Evolutionary conservation across 106 monocot genomes (phyloP).

Genomic region (Dioscorea zingiberensis): DNA sequence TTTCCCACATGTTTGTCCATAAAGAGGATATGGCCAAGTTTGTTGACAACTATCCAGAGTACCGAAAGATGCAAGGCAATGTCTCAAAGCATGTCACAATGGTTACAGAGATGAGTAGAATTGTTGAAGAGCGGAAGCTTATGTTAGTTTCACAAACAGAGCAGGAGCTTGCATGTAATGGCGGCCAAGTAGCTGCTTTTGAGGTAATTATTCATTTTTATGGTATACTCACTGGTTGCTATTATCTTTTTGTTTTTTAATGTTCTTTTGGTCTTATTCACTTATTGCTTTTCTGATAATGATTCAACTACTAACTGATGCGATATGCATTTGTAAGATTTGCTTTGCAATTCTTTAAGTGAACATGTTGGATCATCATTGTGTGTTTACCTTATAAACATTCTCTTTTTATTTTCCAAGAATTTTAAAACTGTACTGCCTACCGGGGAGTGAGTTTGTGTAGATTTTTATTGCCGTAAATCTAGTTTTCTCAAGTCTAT

Average conservation of each 20-base stretch:
- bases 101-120: constrained; percentile 97
- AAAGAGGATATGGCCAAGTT: constrained; percentile 98
- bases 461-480: too few relatives aligned
- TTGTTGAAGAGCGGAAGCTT: constrained; percentile 85
- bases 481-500: too few relatives aligned
- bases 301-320: background rate
- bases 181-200: constrained; percentile 94
- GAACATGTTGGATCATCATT: background rate
- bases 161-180: constrained; percentile 96
- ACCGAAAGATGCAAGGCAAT: constrained; percentile 97
- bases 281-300: background rate
- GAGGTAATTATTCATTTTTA: constrained; percentile 39
- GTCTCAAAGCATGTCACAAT: constrained; percentile 96
- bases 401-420: too few relatives aligned
- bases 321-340: background rate
- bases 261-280: too few relatives aligned
- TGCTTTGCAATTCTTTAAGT: background rate
- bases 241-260: too few relatives aligned
- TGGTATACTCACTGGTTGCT: too few relatives aligned
- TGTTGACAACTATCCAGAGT: constrained; percentile 96
- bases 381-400: too few relatives aligned
- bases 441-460: too few relatives aligned
- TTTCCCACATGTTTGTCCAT: constrained; percentile 5
- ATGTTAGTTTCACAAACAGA: constrained; percentile 97
- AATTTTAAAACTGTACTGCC: too few relatives aligned